Conservation (phyloP, 805 yeast genomes). For the Tetrapisispora namnaoensis region DNA sequence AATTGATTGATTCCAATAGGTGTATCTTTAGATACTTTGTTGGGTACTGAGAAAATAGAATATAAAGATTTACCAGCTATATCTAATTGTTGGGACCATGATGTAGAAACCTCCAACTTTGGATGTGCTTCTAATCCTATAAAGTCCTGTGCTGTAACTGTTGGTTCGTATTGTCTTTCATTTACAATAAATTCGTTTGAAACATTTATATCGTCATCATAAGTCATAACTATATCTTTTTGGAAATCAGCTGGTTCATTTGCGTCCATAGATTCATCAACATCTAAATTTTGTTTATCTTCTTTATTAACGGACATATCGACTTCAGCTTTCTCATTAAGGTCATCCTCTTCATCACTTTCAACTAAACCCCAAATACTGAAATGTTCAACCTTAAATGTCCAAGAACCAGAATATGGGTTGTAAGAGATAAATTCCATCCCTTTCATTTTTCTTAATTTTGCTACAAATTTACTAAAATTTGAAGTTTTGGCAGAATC, state of each 20-base stretch:
- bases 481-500: conserved; percentile 33
- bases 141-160: conserved; percentile 38
- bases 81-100: conserved; percentile 58
- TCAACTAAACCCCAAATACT: conserved; percentile 88
- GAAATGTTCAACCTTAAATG: conserved; percentile 80
- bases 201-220: conserved; percentile 30
- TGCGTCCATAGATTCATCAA: neutral
- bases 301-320: conserved; percentile 6
- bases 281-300: neutral
- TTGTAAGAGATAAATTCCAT: conserved; percentile 76
- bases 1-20: conserved; percentile 10
- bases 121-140: conserved; percentile 37
- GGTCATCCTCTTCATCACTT: conserved; percentile 51
- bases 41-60: conserved; percentile 27
- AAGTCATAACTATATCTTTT: neutral
- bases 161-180: conserved; percentile 67
- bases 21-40: conserved; percentile 3
- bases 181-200: conserved; percentile 31
- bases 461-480: conserved; percentile 38
- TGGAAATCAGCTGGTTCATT: neutral
- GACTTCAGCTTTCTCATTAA: conserved; percentile 32
- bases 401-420: conserved; percentile 65
- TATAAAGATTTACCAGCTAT: conserved; percentile 32
- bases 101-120: conserved; percentile 39
- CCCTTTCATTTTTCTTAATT: conserved; percentile 47